Evolutionary conservation across 2,329 filamentous ascomycete species (phyloP), one percentile per base, ranked within the genome.

Genomic region (Phoma sp.): DNA sequence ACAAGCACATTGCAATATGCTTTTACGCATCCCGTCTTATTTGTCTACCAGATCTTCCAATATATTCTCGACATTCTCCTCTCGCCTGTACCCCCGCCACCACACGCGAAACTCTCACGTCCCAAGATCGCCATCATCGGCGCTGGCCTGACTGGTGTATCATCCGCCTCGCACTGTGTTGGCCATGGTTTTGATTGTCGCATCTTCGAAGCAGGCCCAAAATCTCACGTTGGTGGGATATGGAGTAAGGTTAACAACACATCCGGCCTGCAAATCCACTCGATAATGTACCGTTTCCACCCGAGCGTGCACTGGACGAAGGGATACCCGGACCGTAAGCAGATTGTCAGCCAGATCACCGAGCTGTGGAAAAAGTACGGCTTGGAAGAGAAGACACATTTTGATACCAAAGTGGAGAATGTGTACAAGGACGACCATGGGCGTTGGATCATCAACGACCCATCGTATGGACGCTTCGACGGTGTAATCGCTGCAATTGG

Each of bases 231-330:
- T 0, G 90, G 90, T 14, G 91, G 91, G 0, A 93, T 93, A 28
- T 93, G 91, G 90, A 91, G 86, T 68, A 83, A 84, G 73, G 90
- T 95, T 33, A 93, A 95, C 77, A 90, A 89, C 45, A 93, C 90
- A 0, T 93, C 90, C 0, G 86, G 89, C 14, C 82, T 96, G 0
- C 91, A 95, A 67, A 93, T 96, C 18, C 90, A 96, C 72, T 91
- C 87, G 17, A 74, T 93, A 53, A 95, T 95, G 91, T 96, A 93
- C 73, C 85, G 91, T 18, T 96, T 96, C 71, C 90, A 93, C 62
- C 92, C 92, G 0, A 89, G 88, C 0, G 85, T 96, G 1, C 81
- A 84, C 56, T 96, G 90, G 86, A 79, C 84, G 28, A 78, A 81
- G 25, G 90, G 90, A n/a, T 96, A 96, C 67, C 92, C 92, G 0